phyloP scores from a whole-genome alignment of 257 asterid genomes.

The Ilex asprella region DNA sequence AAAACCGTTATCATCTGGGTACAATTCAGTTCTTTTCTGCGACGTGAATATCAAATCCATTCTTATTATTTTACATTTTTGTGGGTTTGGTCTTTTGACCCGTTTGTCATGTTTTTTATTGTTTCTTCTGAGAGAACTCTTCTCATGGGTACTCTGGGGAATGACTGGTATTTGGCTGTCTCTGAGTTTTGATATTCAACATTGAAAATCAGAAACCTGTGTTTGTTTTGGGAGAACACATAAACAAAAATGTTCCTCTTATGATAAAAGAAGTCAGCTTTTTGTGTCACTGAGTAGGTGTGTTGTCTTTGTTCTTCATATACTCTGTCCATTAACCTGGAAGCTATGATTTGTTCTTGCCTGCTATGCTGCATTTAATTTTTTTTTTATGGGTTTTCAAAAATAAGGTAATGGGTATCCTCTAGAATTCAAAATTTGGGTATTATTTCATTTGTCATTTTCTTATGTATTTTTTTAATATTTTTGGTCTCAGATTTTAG shows the following conservation, averaged over 20 bases:
- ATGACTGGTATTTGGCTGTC: neutral
- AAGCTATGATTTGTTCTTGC: neutral
- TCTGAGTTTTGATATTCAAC: constrained; percentile 3
- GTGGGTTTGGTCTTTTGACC: neutral
- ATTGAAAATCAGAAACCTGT: constrained; percentile 14
- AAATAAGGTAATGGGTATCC: neutral
- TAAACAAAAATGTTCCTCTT: neutral
- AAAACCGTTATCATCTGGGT: neutral
- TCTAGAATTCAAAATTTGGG: neutral
- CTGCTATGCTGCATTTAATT: neutral
- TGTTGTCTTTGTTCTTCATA: constrained; percentile 4
- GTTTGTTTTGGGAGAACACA: constrained; percentile 17
- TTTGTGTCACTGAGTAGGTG: neutral
- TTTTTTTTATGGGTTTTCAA: neutral
- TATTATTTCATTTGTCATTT: neutral
- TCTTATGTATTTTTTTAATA: neutral
- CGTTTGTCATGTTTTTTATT: neutral
- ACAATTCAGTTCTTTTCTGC: neutral
- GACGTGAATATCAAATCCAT: neutral
- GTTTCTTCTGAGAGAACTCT: neutral
- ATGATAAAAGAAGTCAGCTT: constrained; percentile 7
- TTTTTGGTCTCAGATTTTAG: neutral
- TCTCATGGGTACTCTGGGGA: neutral
- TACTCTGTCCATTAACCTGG: neutral
- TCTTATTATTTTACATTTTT: neutral